These are phyloP conservation scores for Ceratobasidium sp. DNA, from an alignment of 1,284 basidiomycete genomes.

Conservation along the genomic window DNA sequence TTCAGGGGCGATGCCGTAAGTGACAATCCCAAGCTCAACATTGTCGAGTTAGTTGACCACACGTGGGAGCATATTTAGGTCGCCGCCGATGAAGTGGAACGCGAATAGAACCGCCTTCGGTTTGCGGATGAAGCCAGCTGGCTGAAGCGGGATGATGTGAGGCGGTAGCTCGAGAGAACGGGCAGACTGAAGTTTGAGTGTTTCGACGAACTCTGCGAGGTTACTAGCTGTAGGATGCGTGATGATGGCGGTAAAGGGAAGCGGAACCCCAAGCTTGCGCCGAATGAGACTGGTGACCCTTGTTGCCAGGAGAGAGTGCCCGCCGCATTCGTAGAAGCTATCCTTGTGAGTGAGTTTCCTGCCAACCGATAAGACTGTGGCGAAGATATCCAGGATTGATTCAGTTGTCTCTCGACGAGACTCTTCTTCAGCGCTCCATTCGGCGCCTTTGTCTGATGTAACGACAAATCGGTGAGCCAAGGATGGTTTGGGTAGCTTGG, in stretches of 20 bases:
- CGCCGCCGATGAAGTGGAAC: slow-evolving; percentile 8
- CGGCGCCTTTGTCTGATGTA: neutral
- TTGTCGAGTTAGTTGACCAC: slow-evolving; percentile 5
- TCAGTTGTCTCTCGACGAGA: neutral
- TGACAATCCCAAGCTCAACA: slow-evolving; percentile 4
- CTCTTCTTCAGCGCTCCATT: slow-evolving; percentile 14
- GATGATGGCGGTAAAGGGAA: slow-evolving; percentile 27
- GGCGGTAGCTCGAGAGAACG: neutral
- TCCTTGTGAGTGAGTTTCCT: neutral
- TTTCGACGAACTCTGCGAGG: slow-evolving; percentile 10
- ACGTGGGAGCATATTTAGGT: slow-evolving; percentile 3
- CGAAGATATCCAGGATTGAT: neutral
- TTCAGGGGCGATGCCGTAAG: slow-evolving; percentile 2
- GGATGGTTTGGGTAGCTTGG: neutral
- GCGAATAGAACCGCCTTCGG: slow-evolving; percentile 23
- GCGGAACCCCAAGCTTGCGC: neutral
- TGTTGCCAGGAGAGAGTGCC: neutral
- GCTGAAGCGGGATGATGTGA: slow-evolving; percentile 9
- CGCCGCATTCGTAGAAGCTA: slow-evolving; percentile 8
- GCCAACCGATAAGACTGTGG: neutral
- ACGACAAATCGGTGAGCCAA: neutral
- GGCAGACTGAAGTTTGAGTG: neutral
- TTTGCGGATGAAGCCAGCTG: neutral
- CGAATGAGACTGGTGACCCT: slow-evolving; percentile 1
- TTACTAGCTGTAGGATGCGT: slow-evolving; percentile 4